Percentiles rank a stretch among this genome's conserved stretches.
Conservation (phyloP, 495 filamentous ascomycete genomes). For the Lophium mytilinum region DNA sequence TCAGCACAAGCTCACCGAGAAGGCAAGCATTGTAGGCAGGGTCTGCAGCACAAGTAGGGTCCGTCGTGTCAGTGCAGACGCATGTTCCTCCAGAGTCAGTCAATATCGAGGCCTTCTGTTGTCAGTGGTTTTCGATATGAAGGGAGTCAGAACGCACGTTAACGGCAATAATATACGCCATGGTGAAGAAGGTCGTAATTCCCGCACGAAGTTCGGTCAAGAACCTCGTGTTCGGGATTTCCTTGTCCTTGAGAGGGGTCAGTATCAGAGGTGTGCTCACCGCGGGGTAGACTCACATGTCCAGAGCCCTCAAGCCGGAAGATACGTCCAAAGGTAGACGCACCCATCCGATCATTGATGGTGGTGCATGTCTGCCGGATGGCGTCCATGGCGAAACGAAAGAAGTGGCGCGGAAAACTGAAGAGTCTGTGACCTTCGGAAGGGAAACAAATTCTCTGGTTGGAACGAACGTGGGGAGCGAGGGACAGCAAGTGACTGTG, state of each 20-base stretch:
- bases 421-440: background rate
- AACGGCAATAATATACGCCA: conserved; percentile 72
- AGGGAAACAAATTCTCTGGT: background rate
- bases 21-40: conserved; percentile 54
- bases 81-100: conserved; percentile 63
- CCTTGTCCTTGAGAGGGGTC: conserved; percentile 39
- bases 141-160: conserved; percentile 39
- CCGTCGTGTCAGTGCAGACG: conserved; percentile 49
- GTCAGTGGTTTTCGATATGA: background rate
- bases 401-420: background rate
- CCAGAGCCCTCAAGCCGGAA: conserved; percentile 70
- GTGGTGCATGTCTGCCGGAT: conserved; percentile 2
- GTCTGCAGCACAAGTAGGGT: conserved; percentile 46
- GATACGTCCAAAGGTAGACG: conserved; percentile 28
- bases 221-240: conserved; percentile 65
- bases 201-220: conserved; percentile 76
- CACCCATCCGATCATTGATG: conserved; percentile 18
- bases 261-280: background rate
- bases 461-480: background rate
- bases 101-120: conserved; percentile 42
- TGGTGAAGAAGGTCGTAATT: conserved; percentile 77
- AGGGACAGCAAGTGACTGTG: background rate
- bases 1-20: conserved; percentile 20
- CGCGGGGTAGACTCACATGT: conserved; percentile 46
- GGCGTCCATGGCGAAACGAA: conserved; percentile 13